phyloP scores from a whole-genome alignment of 106 monocot genomes.

The Cymbidium sinense region DNA sequence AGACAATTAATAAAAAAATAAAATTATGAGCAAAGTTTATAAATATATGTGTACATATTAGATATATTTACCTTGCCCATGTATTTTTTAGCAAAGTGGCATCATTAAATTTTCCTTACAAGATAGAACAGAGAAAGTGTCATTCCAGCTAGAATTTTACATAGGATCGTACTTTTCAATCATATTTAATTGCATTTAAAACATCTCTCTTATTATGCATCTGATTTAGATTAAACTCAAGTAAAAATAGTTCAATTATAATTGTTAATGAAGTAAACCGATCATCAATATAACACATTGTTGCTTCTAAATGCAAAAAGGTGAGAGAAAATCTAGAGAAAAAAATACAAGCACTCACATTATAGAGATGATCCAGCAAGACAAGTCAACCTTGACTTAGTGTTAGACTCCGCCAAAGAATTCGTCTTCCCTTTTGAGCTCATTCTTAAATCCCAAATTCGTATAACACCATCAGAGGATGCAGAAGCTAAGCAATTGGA shows the following conservation, averaged over 20 bases:
- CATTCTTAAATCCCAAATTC: constrained; percentile 81
- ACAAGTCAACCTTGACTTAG: constrained; percentile 90
- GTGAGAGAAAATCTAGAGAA: neutral
- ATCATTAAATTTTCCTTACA: no score
- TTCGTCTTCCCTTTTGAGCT: constrained; percentile 33
- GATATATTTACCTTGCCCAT: no score
- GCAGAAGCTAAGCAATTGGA: constrained; percentile 66
- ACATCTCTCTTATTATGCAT: neutral
- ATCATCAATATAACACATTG: neutral
- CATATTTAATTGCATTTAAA: neutral
- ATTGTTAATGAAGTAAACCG: neutral
- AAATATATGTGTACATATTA: no score
- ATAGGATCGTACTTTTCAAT: no score
- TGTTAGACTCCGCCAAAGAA: constrained; percentile 68
- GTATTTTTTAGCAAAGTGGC: no score
- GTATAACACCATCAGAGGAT: constrained; percentile 84
- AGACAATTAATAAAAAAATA: no score
- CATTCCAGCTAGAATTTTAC: no score
- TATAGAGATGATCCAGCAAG: constrained; percentile 68
- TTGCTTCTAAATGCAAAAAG: neutral
- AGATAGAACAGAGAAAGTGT: no score
- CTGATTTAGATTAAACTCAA: neutral
- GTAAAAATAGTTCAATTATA: neutral
- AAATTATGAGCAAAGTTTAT: no score
- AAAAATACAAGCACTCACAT: constrained; percentile 43